phyloP scores from a whole-genome alignment of 169 alveolate species.

The Babesia microti region DNA sequence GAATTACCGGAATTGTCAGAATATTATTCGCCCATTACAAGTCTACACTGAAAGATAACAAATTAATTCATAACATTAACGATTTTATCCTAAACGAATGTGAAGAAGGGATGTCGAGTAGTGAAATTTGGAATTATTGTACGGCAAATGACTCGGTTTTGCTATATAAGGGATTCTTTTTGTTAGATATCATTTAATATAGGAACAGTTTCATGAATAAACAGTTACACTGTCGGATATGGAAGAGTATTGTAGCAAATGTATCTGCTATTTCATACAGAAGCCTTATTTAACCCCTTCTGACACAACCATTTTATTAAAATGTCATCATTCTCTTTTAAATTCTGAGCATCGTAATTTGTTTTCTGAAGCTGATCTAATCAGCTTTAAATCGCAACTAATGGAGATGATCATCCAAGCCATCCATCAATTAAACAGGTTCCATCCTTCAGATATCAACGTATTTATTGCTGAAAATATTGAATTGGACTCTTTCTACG shows the following conservation, averaged over 20 bases:
- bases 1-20: conserved; percentile 24
- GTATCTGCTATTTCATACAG: conserved; percentile 3
- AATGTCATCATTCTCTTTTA: too few relatives aligned
- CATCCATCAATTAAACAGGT: too few relatives aligned
- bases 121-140: conserved; percentile 7
- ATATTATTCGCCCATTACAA: conserved; percentile 12
- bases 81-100: conserved; percentile 18
- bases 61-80: conserved; percentile 15
- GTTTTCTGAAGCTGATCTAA: too few relatives aligned
- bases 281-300: conserved; percentile 5
- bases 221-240: conserved; percentile 6
- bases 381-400: too few relatives aligned
- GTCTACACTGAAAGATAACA: conserved; percentile 1
- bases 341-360: too few relatives aligned
- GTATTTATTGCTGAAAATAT: too few relatives aligned
- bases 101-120: conserved; percentile 3
- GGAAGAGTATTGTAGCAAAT: conserved; percentile 1
- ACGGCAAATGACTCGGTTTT: conserved; percentile 31
- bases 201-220: conserved; percentile 15
- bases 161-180: conserved; percentile 40
- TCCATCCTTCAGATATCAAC: too few relatives aligned
- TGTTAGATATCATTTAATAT: conserved; percentile 1
- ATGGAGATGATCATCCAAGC: too few relatives aligned
- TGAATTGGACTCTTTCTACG: too few relatives aligned
- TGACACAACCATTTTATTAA: too few relatives aligned